phyloP scores from a whole-genome alignment of 1,284 basidiomycete genomes.

The Ganoderma sinense region DNA sequence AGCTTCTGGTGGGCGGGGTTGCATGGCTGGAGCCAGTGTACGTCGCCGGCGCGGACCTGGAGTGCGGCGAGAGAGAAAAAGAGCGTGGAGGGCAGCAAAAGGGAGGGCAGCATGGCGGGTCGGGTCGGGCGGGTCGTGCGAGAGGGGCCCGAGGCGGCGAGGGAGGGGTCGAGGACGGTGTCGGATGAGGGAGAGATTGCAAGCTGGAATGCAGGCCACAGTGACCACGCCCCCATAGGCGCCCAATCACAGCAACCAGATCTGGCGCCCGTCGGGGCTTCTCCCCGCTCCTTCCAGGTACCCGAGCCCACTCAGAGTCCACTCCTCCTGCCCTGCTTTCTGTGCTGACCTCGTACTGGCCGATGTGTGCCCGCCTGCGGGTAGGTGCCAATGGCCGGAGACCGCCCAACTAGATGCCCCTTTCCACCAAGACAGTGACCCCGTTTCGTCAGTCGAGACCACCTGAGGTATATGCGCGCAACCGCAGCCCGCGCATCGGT shows the following conservation, averaged over 20 bases:
- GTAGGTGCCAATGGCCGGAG: background rate
- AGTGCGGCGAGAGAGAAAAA: conserved; percentile 42
- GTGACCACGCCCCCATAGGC: background rate
- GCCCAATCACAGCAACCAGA: conserved; percentile 8
- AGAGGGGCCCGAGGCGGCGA: background rate
- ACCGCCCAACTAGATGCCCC: background rate
- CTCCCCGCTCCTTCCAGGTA: no score
- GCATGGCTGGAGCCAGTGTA: conserved; percentile 57
- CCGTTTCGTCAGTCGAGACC: background rate
- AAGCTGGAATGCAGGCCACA: background rate
- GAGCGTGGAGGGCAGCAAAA: conserved; percentile 50
- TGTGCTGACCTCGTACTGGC: background rate
- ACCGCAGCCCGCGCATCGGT: background rate
- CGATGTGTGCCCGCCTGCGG: background rate
- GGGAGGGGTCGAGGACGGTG: background rate
- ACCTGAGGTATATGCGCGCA: background rate
- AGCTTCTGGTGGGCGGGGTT: conserved; percentile 66
- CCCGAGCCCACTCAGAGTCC: no score
- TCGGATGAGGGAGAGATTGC: background rate
- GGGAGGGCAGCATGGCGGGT: conserved; percentile 25
- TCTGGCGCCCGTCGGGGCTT: background rate
- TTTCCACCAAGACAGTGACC: no score
- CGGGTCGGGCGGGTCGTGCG: background rate
- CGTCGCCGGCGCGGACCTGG: conserved; percentile 51
- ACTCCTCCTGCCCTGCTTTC: no score